phyloP scores from a whole-genome alignment of 2,329 filamentous ascomycete genomes.

The Fusarium sp. region DNA sequence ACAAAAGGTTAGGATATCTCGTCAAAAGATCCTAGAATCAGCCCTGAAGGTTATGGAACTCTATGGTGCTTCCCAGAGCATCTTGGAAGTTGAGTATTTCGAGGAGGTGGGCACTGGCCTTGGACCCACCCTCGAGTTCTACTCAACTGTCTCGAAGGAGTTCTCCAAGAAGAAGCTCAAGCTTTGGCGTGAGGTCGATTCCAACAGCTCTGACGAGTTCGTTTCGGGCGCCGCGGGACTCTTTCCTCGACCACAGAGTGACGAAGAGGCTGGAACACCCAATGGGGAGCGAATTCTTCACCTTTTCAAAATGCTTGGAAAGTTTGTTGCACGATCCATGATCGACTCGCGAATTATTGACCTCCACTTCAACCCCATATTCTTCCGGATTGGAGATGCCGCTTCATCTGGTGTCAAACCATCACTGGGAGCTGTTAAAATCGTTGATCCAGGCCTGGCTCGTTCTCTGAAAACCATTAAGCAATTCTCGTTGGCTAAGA shows the following conservation, averaged over 20 bases:
- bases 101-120: conserved; percentile 97
- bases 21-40: conserved; percentile 94
- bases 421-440: conserved; percentile 88
- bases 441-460: conserved; percentile 87
- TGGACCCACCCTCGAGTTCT: conserved; percentile 96
- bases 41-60: conserved; percentile 99
- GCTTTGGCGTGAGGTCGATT: conserved; percentile 94
- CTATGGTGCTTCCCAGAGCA: conserved; percentile 95
- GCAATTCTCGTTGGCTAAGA: conserved; percentile 86
- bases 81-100: conserved; percentile 97
- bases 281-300: conserved; percentile 90
- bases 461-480: conserved; percentile 88
- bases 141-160: conserved; percentile 96
- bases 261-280: conserved; percentile 78
- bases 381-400: conserved; percentile 91
- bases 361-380: conserved; percentile 95
- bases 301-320: conserved; percentile 92
- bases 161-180: conserved; percentile 98
- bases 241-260: conserved; percentile 91
- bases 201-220: conserved; percentile 78
- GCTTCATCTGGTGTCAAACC: conserved; percentile 74
- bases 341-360: conserved; percentile 98
- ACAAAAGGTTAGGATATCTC: conserved; percentile 97
- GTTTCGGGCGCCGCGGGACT: conserved; percentile 86
- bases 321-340: conserved; percentile 98